Evolutionary conservation across 768 basidiomycete species (phyloP), one percentile per base, ranked within the genome.

Genomic region (Trametes sanguinea): DNA sequence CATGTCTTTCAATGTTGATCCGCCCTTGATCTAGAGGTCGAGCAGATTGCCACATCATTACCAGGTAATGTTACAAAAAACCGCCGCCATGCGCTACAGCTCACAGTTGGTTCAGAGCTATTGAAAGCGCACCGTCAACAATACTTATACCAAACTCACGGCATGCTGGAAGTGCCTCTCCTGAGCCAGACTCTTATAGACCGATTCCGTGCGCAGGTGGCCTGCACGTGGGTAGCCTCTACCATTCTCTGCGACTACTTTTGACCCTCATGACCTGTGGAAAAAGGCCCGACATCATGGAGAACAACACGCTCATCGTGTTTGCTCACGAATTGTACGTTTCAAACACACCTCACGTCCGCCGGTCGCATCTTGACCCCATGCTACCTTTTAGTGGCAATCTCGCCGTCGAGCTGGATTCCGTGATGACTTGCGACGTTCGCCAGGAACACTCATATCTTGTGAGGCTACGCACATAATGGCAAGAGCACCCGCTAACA

Each of bases 241-340:
- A 27, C 45, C 33, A 7, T 37, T 16, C 32, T 13, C 1, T 13
- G 11, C 4, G 37, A 22, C 22, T 22, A 22, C 22, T 22, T 22
- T 22, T 22, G 22, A 22, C 22, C 22, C 22, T 22, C 22, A 22
- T 22, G 22, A 22, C 22, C 22, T 22, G 22, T 22, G 22, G 22
- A 22, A 22, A 22, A 62, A 97, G 95, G 35, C 76, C 80, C 47
- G 90, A 95, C 73, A 78, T 98, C 35, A 88, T 92, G 69, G 81
- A 87, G 30, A 88, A 89, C 57, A 76, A 85, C 33, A 92, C 89
- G 0, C 69, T 98, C 29, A 84, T 98, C 32, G 75, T 98, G 44
- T 92, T 98, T 69, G 85, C 91, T 5, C 97, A 99, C 75, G 95
- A 98, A 78, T 94, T 98, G 96, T 96, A 72, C 72, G 92, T 76